Conservation (phyloP, 2,329 filamentous ascomycete species). For the Hymenoscyphus scutula region DNA sequence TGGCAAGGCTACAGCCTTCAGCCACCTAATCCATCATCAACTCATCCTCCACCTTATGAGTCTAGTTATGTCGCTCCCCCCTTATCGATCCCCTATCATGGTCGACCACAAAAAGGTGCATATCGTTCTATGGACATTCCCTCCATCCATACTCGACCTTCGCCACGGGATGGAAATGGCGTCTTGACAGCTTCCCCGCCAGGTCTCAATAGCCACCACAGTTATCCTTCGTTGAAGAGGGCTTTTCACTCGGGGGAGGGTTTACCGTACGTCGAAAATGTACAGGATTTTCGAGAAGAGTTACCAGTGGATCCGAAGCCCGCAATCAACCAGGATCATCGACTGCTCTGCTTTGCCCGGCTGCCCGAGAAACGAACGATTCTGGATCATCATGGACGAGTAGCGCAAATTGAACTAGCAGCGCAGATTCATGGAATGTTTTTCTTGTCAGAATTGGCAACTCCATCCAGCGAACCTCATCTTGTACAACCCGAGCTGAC, state of each 20-base stretch:
- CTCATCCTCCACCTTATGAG: slow-evolving; percentile 30
- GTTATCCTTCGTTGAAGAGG: slow-evolving; percentile 37
- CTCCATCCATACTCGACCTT: slow-evolving; percentile 28
- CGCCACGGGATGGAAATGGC: slow-evolving; percentile 25
- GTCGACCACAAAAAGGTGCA: slow-evolving; percentile 27
- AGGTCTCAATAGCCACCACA: slow-evolving; percentile 32
- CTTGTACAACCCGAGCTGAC: slow-evolving; percentile 75
- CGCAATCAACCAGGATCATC: slow-evolving; percentile 36
- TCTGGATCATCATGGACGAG: slow-evolving; percentile 49
- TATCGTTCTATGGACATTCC: slow-evolving; percentile 36
- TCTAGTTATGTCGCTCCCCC: slow-evolving; percentile 28
- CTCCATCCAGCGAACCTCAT: slow-evolving; percentile 49
- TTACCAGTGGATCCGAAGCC: slow-evolving; percentile 32
- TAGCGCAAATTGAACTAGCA: slow-evolving; percentile 48
- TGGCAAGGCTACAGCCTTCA: slow-evolving; percentile 36
- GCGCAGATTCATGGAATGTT: slow-evolving; percentile 88
- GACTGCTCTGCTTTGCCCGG: slow-evolving; percentile 36
- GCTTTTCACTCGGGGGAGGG: slow-evolving; percentile 32
- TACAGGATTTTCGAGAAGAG: slow-evolving; percentile 34
- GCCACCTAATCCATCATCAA: slow-evolving; percentile 23
- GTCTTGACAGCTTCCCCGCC: slow-evolving; percentile 32
- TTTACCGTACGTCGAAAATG: slow-evolving; percentile 30
- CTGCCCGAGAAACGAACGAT: slow-evolving; percentile 43
- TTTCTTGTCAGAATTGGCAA: slow-evolving; percentile 66
- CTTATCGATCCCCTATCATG: slow-evolving; percentile 30